Evolutionary conservation across 345 rosid species (phyloP).

Genomic region (Ailanthus altissimus): DNA sequence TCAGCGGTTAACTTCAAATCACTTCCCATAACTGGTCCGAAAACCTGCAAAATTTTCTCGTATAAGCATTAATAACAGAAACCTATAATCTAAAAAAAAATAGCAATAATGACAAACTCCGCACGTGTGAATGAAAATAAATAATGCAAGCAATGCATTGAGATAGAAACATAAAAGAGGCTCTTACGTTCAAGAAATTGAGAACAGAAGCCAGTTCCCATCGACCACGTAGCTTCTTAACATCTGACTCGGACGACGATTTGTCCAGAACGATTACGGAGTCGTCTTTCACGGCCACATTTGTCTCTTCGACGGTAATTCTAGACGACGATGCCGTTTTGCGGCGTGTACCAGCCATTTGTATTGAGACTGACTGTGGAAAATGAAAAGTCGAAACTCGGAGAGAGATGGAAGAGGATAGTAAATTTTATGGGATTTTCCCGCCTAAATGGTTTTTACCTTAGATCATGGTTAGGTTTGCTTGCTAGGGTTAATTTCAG

Average conservation of each 20-base stretch:
- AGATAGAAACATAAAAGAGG: not conserved
- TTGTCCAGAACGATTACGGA: conserved; percentile 27
- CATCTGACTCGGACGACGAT: conserved; percentile 36
- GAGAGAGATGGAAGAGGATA: not conserved
- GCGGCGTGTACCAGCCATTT: conserved; percentile 44
- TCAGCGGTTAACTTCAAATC: conserved; percentile 69
- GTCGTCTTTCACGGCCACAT: conserved; percentile 18
- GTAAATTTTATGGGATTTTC: conserved; percentile 24
- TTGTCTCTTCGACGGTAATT: conserved; percentile 9
- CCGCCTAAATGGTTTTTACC: conserved; percentile 31
- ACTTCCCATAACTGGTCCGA: conserved; percentile 55
- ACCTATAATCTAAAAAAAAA: not conserved
- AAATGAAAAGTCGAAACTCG: not conserved
- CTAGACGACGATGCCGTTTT: conserved; percentile 22
- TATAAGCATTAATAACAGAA: not conserved
- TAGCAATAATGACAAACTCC: not conserved
- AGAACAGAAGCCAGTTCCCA: conserved; percentile 97
- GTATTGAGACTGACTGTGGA: conserved; percentile 4
- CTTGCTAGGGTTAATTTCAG: conserved; percentile 28
- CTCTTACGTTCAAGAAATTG: conserved; percentile 65
- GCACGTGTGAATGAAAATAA: not conserved
- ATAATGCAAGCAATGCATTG: not conserved
- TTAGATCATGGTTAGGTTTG: conserved; percentile 10
- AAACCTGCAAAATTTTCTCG: conserved; percentile 49
- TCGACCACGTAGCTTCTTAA: conserved; percentile 57